Evolutionary conservation across 2,329 filamentous ascomycete species (phyloP), one percentile per base, ranked within the genome.

Genomic region (Aspergillus transmontanensis): DNA sequence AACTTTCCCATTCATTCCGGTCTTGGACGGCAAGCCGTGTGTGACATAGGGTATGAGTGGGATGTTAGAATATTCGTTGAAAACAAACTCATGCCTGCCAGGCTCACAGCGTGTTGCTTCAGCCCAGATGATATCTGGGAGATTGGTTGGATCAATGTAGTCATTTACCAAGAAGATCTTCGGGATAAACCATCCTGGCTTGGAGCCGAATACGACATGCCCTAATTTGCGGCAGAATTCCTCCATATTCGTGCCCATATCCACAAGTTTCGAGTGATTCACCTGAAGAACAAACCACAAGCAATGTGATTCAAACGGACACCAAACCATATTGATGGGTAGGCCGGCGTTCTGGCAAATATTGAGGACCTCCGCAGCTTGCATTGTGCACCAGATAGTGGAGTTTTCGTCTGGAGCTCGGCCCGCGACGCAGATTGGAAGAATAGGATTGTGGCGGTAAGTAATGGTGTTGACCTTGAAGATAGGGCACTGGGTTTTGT

Each of bases 131-230:
- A 70, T 59, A 50, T 68, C 60, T 9, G 57, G 57, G 30, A 69
- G 63, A 23, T 66, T 63, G 1, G 62, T 66, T 19, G 66, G 64
- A 56, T 70, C 68, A 46, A 70, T 58, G 39, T 70, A 62, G 6
- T 70, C 66, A 4, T 64, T 66, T 28, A 70, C 67, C 3, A 70
- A 36, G 36, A 67, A 69, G 14, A 70, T 45, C 56, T 69, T 70
- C 10, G 64, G 61, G 16, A 70, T 66, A 36, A 66, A 67, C 64
- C 67, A 68, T n/a, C 68, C 67, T 45, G 68, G 64, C 36, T 70
- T 67, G 5, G 68, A 66, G n/a, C 59, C 53, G 45, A 70, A 69
- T 10, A 70, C 63, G 10, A 62, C 54, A 48, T 70, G 63, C 6
- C 68, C 67, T 12, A 66, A 19, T 61, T 65, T 12, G 51, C 39